phyloP scores from a whole-genome alignment of 1,284 basidiomycete species.

The Coniophora puteana region DNA sequence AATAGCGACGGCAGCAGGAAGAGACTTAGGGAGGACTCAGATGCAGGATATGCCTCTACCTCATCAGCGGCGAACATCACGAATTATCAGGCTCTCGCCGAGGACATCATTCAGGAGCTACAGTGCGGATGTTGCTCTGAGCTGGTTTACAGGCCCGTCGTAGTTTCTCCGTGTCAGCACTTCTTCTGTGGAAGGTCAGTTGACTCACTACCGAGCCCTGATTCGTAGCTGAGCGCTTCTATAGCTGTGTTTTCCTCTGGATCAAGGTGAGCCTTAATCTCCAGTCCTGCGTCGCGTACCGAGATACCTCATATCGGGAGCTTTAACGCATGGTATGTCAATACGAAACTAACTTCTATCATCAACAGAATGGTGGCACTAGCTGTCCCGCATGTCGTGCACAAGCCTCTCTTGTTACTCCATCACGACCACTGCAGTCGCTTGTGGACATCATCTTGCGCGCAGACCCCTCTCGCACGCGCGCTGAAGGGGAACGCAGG shows the following conservation, averaged over 20 bases:
- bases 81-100: conserved; percentile 39
- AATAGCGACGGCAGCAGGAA: conserved; percentile 50
- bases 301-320: too few species aligned
- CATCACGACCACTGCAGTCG: conserved; percentile 65
- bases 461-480: conserved; percentile 57
- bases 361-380: conserved; percentile 67
- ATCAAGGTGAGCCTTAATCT: conserved; percentile 56
- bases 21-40: conserved; percentile 49
- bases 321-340: neutral
- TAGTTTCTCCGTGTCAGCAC: conserved; percentile 77
- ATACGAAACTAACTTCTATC: conserved; percentile 2
- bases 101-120: conserved; percentile 66
- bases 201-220: neutral
- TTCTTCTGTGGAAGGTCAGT: conserved; percentile 80
- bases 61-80: conserved; percentile 12
- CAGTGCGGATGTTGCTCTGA: conserved; percentile 81
- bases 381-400: conserved; percentile 76
- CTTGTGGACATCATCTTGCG: conserved; percentile 67
- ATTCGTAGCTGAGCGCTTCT: conserved; percentile 12
- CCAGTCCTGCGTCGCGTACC: neutral
- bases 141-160: conserved; percentile 70
- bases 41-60: conserved; percentile 14
- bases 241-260: conserved; percentile 73
- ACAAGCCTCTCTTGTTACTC: conserved; percentile 57
- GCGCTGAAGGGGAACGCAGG: conserved; percentile 59